A percentile compares a stretch with the other conserved stretches of the same genome.
These are phyloP conservation scores for Azolla pinnata DNA, from an alignment of 75 land plant species.

Conservation along the genomic window DNA sequence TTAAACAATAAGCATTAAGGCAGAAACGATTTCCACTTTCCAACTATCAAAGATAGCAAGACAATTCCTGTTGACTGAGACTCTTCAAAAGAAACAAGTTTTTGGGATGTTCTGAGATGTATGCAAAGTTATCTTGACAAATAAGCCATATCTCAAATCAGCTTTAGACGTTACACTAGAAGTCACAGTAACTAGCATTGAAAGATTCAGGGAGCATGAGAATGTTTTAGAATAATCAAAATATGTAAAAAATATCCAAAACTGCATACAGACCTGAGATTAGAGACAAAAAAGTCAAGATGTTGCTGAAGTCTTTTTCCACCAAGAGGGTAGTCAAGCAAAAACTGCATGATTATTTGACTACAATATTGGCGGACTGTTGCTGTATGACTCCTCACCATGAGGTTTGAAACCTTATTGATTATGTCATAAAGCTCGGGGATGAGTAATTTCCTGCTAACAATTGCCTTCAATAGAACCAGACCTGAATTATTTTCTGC, in stretches of 20 bases:
- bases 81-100: too few relatives aligned
- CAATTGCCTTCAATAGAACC: slow-evolving; percentile 69
- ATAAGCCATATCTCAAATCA: too few relatives aligned
- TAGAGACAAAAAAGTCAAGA: slow-evolving; percentile 61
- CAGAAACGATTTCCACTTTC: too few relatives aligned
- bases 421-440: slow-evolving; percentile 88
- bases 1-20: background rate
- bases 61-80: too few relatives aligned
- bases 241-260: too few relatives aligned
- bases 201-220: too few relatives aligned
- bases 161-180: too few relatives aligned
- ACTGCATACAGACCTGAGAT: slow-evolving; percentile 43
- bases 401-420: slow-evolving; percentile 50
- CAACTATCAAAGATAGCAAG: too few relatives aligned
- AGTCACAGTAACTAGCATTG: too few relatives aligned
- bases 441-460: slow-evolving; percentile 61
- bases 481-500: slow-evolving; percentile 48
- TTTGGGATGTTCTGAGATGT: too few relatives aligned
- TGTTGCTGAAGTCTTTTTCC: slow-evolving; percentile 79
- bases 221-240: too few relatives aligned
- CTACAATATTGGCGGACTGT: slow-evolving; percentile 64
- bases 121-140: too few relatives aligned
- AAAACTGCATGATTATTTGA: slow-evolving; percentile 64
- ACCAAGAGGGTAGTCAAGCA: slow-evolving; percentile 77
- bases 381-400: slow-evolving; percentile 69